Evolutionary conservation across 306 rosid genomes (phyloP).

Genomic region (Cucumis hystrix): DNA sequence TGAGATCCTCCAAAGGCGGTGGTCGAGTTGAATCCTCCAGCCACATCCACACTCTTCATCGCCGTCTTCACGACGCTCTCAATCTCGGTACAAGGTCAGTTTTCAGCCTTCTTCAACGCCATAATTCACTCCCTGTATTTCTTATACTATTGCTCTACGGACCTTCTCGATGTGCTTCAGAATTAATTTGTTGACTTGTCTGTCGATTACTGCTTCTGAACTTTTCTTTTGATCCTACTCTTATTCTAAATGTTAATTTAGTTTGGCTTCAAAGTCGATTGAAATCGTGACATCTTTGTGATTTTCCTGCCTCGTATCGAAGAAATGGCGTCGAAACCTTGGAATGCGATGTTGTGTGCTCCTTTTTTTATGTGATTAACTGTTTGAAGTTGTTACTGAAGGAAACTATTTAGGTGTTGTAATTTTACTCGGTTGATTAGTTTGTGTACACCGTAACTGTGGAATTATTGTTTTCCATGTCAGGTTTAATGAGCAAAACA

Average conservation of each 20-base stretch:
- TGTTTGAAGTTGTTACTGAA: background rate
- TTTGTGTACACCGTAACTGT: background rate
- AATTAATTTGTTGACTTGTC: background rate
- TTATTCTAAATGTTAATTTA: background rate
- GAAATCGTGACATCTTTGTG: background rate
- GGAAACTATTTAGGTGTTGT: background rate
- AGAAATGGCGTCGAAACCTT: background rate
- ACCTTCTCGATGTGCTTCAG: background rate
- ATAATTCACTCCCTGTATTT: background rate
- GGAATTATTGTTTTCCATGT: background rate
- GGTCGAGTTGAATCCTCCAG: conserved; percentile 26
- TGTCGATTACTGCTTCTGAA: background rate
- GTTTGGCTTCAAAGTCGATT: background rate
- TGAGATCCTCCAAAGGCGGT: conserved; percentile 35
- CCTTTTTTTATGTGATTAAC: background rate
- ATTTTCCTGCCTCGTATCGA: background rate
- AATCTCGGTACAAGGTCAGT: conserved; percentile 65
- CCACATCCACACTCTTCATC: conserved; percentile 43
- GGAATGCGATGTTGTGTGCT: background rate
- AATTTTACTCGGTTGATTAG: background rate
- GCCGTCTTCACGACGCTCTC: conserved; percentile 59
- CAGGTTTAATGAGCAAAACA: conserved; percentile 36
- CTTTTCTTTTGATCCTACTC: background rate
- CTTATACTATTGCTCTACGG: background rate
- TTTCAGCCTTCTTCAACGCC: background rate